Evolutionary conservation across 2,329 filamentous ascomycete species (phyloP), one percentile per base, ranked within the genome.

Genomic region (Calycina herbarum): DNA sequence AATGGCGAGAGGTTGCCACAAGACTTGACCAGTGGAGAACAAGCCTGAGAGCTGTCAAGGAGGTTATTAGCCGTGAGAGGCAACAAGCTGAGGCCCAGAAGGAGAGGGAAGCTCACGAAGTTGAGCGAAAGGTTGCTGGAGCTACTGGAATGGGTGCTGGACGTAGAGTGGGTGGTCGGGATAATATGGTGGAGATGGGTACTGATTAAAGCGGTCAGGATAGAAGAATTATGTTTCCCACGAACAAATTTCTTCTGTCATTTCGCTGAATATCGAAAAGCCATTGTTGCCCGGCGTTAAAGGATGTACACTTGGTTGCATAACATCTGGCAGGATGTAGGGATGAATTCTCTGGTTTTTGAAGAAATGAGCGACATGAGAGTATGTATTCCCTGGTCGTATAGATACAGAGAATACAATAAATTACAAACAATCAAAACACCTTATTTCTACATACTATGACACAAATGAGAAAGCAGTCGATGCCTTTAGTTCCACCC

Each of bases 1-100:
- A 99, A 83, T 99, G 96, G 93, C 88, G 91, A 73, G 94, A 99
- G 83, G 90, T 99, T 63, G 91, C 93, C 67, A 92, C 91, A 69
- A 86, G 94, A 68, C 83, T 99, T 74, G 94, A 97, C 80, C 91
- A 93, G 78, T 98, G 94, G 94, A 89, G 91, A 78, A 85, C 87
- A 73, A 94, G 92, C 73, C 82, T 98, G 74, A 85, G 87, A 76
- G 88, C 87, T 71, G 93, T 99, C 20, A 82, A 96, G 72, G 82
- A 83, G 64, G 92, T 95, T 57, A 86, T 98, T 71, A 87, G 89
- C 75, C 83, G 86, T 77, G 92, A 96, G 82, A 90, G 96, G 83
- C 84, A 89, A 80, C 89, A 91, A 74, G 94, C 90, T 72, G 85
- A 90, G 73, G 82, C 87, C 63, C 88, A 92, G 78, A 89, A 88